Conservation (phyloP, 352 stramenopile species). For the Halophytophthora polymorphica region DNA sequence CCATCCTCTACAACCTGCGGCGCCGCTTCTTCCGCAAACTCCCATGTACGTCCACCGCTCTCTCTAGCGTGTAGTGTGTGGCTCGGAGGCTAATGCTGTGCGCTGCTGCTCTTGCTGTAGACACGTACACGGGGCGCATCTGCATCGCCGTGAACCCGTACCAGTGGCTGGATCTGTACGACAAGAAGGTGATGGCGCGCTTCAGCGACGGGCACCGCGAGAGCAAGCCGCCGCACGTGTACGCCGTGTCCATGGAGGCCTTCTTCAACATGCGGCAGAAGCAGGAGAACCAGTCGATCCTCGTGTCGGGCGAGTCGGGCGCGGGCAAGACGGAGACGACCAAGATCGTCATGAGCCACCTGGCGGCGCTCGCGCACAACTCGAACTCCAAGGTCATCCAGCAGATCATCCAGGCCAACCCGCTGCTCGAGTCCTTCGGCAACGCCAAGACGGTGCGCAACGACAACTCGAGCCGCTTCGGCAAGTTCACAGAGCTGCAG, state of each 20-base stretch:
- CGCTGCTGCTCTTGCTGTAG: constrained; percentile 14
- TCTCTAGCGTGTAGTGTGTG: constrained; percentile 1
- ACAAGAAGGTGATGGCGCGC: constrained; percentile 57
- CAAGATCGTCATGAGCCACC: constrained; percentile 95
- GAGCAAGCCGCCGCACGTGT: constrained; percentile 79
- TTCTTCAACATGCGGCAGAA: constrained; percentile 79
- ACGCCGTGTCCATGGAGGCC: constrained; percentile 83
- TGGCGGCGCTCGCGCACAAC: constrained; percentile 84
- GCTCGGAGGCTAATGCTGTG: background rate
- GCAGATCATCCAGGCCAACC: constrained; percentile 93
- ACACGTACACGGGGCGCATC: constrained; percentile 87
- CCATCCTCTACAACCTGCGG: constrained; percentile 84
- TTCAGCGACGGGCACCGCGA: constrained; percentile 77
- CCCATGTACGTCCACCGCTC: constrained; percentile 50
- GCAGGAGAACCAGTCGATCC: constrained; percentile 91
- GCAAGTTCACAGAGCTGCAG: constrained; percentile 86
- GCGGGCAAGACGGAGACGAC: constrained; percentile 97
- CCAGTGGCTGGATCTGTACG: constrained; percentile 84
- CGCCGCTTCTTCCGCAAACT: constrained; percentile 73
- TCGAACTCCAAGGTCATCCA: constrained; percentile 90
- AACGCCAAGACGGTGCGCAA: constrained; percentile 87
- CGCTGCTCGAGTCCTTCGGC: constrained; percentile 82
- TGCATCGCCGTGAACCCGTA: constrained; percentile 89
- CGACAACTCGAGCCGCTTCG: constrained; percentile 84
- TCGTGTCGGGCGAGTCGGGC: constrained; percentile 94